Percentiles rank a stretch among this genome's conserved stretches.
Evolutionary conservation across 2,329 filamentous ascomycete genomes (phyloP).

Genomic region (Tothia fuscella): DNA sequence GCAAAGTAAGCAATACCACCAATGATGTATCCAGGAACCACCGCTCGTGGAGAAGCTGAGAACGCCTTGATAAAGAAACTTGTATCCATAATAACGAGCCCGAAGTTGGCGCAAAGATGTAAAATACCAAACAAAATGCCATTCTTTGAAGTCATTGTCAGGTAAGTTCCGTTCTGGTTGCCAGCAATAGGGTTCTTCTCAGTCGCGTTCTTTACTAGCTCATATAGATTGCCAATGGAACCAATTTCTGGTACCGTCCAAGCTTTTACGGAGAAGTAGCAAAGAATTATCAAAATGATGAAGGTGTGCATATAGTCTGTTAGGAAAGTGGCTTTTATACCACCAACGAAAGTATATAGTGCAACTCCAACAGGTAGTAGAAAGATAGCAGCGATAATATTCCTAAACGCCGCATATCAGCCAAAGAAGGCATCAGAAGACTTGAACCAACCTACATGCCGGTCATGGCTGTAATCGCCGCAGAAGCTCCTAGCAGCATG

Average conservation of each 20-base stretch:
- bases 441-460: conserved; percentile 40
- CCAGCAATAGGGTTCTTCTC: conserved; percentile 35
- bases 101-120: conserved; percentile 39
- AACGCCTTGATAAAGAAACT: conserved; percentile 44
- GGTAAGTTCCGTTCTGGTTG: conserved; percentile 41
- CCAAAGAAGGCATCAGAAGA: too few relatives aligned
- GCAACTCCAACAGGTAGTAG: conserved; percentile 25
- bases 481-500: conserved; percentile 38
- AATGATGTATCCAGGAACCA: conserved; percentile 13
- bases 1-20: conserved; percentile 43
- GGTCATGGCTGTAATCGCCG: conserved; percentile 31
- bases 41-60: conserved; percentile 26
- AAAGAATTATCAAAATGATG: conserved; percentile 41
- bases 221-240: conserved; percentile 37
- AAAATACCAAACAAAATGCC: conserved; percentile 40
- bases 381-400: conserved; percentile 39
- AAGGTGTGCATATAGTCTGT: conserved; percentile 30
- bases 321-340: conserved; percentile 28
- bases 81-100: conserved; percentile 39
- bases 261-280: conserved; percentile 36
- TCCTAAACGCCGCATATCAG: too few relatives aligned
- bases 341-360: conserved; percentile 30
- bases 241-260: conserved; percentile 37
- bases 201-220: conserved; percentile 36
- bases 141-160: conserved; percentile 43